A percentile compares a stretch with the other conserved stretches of the same genome.
These are phyloP conservation scores for Candida broadrunensis DNA, from an alignment of 805 yeast species.

Conservation along the genomic window DNA sequence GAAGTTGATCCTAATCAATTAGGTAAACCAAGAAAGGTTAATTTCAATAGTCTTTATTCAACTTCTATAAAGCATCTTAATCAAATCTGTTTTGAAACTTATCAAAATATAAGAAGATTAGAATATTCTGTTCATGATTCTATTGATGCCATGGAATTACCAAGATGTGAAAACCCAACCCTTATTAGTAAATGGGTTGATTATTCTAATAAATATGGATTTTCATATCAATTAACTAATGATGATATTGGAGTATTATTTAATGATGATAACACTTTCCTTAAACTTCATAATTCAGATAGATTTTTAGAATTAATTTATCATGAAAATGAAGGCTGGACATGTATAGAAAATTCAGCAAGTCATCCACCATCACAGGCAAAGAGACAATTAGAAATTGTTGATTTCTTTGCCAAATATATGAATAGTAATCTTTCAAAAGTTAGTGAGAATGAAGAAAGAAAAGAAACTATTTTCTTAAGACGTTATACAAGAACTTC, in stretches of 20 bases:
- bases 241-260: slow-evolving; percentile 89
- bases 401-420: slow-evolving; percentile 84
- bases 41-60: slow-evolving; percentile 36
- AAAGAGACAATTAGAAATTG: slow-evolving; percentile 75
- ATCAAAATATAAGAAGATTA: slow-evolving; percentile 39
- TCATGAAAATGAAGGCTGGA: slow-evolving; percentile 45
- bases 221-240: slow-evolving; percentile 87
- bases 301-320: slow-evolving; percentile 61
- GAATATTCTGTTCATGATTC: slow-evolving; percentile 34
- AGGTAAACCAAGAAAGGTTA: slow-evolving; percentile 34
- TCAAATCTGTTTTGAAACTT: slow-evolving; percentile 34
- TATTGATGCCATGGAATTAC: slow-evolving; percentile 34
- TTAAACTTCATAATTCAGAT: slow-evolving; percentile 63
- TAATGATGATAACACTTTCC: slow-evolving; percentile 78
- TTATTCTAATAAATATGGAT: slow-evolving; percentile 92
- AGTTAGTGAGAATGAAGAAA: slow-evolving; percentile 63
- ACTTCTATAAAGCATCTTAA: slow-evolving; percentile 38
- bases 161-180: slow-evolving; percentile 55
- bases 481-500: slow-evolving; percentile 79
- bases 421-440: slow-evolving; percentile 89
- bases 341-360: slow-evolving; percentile 42
- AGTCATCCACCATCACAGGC: slow-evolving; percentile 46
- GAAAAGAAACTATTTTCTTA: slow-evolving; percentile 68
- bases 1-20: slow-evolving; percentile 49
- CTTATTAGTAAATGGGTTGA: slow-evolving; percentile 97